These are phyloP conservation scores for Barnettozyma vustinii DNA, from an alignment of 805 yeast species.

Conservation along the genomic window DNA sequence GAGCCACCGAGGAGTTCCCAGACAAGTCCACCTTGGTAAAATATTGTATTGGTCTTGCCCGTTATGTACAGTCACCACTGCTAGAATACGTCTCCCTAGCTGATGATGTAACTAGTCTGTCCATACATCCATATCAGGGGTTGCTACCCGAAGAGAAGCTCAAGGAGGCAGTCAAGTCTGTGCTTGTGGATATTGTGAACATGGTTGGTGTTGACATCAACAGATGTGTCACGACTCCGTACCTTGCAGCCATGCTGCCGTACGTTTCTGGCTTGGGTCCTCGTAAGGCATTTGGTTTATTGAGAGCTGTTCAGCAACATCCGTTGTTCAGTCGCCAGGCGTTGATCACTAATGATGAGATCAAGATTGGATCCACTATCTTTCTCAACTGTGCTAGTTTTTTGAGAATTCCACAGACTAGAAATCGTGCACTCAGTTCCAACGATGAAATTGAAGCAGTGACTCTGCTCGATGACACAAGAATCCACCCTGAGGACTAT, in stretches of 20 bases:
- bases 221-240: conserved; percentile 74
- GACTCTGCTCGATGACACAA: conserved; percentile 76
- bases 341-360: conserved; percentile 70
- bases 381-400: conserved; percentile 93
- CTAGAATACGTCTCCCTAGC: conserved; percentile 81
- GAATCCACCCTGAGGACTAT: conserved; percentile 98
- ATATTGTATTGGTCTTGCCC: conserved; percentile 84
- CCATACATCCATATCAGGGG: conserved; percentile 69
- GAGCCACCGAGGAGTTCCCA: conserved; percentile 74
- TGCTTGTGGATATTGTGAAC: conserved; percentile 84
- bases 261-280: conserved; percentile 93
- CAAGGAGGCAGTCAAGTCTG: conserved; percentile 63
- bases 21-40: conserved; percentile 76
- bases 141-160: conserved; percentile 61
- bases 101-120: conserved; percentile 63
- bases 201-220: conserved; percentile 92
- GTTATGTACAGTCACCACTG: conserved; percentile 90
- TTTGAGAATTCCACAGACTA: conserved; percentile 64
- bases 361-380: conserved; percentile 59
- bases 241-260: conserved; percentile 64
- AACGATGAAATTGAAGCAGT: conserved; percentile 60
- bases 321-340: conserved; percentile 75
- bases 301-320: conserved; percentile 69
- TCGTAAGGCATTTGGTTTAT: conserved; percentile 83
- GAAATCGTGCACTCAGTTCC: conserved; percentile 26